These are phyloP conservation scores for Saturnispora galanensis DNA, from an alignment of 805 yeast genomes.

Conservation along the genomic window DNA sequence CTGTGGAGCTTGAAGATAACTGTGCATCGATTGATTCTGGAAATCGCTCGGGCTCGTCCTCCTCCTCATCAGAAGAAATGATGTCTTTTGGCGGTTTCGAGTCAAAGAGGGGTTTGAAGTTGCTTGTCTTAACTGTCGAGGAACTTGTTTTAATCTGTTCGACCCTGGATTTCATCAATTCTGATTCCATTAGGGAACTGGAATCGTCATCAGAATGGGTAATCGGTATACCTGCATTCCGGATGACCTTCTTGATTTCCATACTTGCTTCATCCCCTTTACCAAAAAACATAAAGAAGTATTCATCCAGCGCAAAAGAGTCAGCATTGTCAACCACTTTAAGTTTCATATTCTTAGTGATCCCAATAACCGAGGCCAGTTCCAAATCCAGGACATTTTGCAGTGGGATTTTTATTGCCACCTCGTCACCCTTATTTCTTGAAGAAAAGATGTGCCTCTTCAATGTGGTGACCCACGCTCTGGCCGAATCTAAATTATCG, in stretches of 20 bases:
- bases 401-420: slow-evolving; percentile 68
- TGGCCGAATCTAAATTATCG: slow-evolving; percentile 63
- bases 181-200: slow-evolving; percentile 18
- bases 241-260: slow-evolving; percentile 32
- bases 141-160: slow-evolving; percentile 18
- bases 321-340: slow-evolving; percentile 48
- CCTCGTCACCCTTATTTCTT: slow-evolving; percentile 60
- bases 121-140: slow-evolving; percentile 19
- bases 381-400: slow-evolving; percentile 55
- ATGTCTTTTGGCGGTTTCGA: slow-evolving; percentile 2
- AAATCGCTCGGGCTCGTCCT: background rate
- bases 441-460: slow-evolving; percentile 72
- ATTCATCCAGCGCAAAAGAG: slow-evolving; percentile 53
- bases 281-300: slow-evolving; percentile 58
- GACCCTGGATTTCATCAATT: slow-evolving; percentile 19
- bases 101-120: slow-evolving; percentile 6
- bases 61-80: slow-evolving; percentile 13
- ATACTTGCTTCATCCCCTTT: slow-evolving; percentile 35
- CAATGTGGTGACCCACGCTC: slow-evolving; percentile 67
- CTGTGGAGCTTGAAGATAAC: background rate
- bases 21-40: background rate
- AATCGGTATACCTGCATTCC: slow-evolving; percentile 23
- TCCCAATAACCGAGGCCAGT: slow-evolving; percentile 44
- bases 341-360: slow-evolving; percentile 47
- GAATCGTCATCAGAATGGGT: slow-evolving; percentile 12